Conservation (phyloP, 2,329 filamentous ascomycete genomes). For the Thielaviopsis punctulata region DNA sequence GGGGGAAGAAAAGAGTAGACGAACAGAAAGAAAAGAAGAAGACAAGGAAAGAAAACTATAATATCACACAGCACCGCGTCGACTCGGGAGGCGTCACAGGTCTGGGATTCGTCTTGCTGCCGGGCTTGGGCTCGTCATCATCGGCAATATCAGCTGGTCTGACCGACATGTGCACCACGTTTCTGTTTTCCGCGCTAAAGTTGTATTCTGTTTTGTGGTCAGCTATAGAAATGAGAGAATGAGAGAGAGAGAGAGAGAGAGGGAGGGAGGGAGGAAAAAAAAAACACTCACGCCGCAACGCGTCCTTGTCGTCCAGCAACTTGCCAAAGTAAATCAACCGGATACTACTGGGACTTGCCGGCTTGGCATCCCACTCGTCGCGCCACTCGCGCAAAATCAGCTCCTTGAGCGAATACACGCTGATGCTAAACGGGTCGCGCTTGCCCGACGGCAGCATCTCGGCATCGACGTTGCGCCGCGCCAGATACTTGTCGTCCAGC, state of each 20-base stretch:
- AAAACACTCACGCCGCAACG: constrained; percentile 53
- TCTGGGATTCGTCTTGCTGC: constrained; percentile 33
- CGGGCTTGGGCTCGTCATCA: constrained; percentile 53
- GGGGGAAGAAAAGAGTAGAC: background rate
- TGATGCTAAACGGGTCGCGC: constrained; percentile 73
- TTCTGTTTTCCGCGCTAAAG: constrained; percentile 56
- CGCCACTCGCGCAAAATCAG: constrained; percentile 87
- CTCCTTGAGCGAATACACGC: constrained; percentile 86
- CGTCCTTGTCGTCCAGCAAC: constrained; percentile 74
- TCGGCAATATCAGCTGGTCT: constrained; percentile 76
- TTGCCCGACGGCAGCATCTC: constrained; percentile 40
- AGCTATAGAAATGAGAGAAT: background rate
- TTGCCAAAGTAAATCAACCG: constrained; percentile 84
- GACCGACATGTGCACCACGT: constrained; percentile 90
- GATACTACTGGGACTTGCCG: constrained; percentile 75
- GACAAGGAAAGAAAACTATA: constrained; percentile 20
- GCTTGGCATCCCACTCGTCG: constrained; percentile 76
- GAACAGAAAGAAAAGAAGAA: constrained; percentile 2
- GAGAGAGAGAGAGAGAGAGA: background rate
- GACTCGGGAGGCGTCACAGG: constrained; percentile 24
- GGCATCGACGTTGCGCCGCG: constrained; percentile 61
- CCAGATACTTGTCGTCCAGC: constrained; percentile 73
- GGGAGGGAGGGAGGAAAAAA: background rate
- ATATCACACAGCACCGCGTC: constrained; percentile 33
- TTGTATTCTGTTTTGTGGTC: constrained; percentile 45